Conservation (phyloP, 1,284 basidiomycete species). For the Cutaneotrichosporon cavernicola region DNA sequence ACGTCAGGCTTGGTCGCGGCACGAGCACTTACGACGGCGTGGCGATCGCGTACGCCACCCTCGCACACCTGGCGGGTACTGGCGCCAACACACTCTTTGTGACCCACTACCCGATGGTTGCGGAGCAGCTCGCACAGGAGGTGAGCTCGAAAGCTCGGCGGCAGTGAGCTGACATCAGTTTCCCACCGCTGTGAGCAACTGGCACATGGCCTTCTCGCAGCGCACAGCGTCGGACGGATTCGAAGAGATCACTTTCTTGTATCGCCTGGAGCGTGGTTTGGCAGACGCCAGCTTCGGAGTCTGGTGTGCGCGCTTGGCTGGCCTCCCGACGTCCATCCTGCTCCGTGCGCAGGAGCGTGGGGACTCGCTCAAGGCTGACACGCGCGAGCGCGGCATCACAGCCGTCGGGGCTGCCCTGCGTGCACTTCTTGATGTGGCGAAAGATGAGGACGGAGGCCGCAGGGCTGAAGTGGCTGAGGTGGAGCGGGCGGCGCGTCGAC, state of each 20-base stretch:
- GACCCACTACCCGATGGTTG: conserved; percentile 75
- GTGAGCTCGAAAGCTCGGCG: conserved; percentile 50
- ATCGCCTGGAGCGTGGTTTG: conserved; percentile 68
- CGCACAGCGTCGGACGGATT: conserved; percentile 62
- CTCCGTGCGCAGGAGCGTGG: conserved; percentile 62
- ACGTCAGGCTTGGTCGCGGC: conserved; percentile 46
- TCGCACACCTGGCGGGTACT: conserved; percentile 67
- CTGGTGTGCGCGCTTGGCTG: conserved; percentile 83
- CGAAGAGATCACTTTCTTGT: conserved; percentile 79
- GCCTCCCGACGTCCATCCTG: conserved; percentile 68
- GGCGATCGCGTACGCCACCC: conserved; percentile 61
- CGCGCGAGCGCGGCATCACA: conserved; percentile 20
- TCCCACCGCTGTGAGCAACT: conserved; percentile 60
- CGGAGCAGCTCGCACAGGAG: conserved; percentile 61
- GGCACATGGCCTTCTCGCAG: conserved; percentile 80
- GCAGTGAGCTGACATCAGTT: conserved; percentile 23
- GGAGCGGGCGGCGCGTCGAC: conserved; percentile 8
- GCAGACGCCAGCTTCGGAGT: conserved; percentile 82
- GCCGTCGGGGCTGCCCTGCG: conserved; percentile 14
- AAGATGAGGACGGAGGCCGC: neutral
- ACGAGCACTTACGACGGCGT: conserved; percentile 52
- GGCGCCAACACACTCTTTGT: conserved; percentile 86
- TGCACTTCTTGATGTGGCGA: conserved; percentile 1
- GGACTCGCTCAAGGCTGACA: conserved; percentile 58
- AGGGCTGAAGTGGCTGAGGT: neutral